Conservation (phyloP, 208 protist species). For the Trypanosoma grayi region DNA sequence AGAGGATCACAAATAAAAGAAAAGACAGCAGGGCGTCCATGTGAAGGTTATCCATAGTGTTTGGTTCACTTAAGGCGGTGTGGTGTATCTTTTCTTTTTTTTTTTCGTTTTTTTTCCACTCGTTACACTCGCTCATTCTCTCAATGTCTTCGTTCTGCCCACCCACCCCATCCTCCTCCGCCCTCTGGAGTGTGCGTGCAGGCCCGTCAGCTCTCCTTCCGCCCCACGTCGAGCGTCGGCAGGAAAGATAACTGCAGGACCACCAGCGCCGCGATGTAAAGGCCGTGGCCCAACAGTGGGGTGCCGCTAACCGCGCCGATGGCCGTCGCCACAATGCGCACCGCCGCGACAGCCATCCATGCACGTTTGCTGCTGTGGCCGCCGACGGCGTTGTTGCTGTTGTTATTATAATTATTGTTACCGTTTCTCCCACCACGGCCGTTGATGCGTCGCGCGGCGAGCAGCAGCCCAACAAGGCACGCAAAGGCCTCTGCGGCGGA, state of each 20-base stretch:
- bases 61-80: too few species aligned
- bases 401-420: too few species aligned
- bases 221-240: not conserved
- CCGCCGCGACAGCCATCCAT: not conserved
- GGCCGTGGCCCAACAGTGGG: not conserved
- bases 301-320: not conserved
- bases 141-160: not conserved
- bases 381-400: slow-evolving; percentile 6
- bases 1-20: not conserved
- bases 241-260: slow-evolving; percentile 3
- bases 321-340: slow-evolving; percentile 3
- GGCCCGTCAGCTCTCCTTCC: slow-evolving; percentile 2
- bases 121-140: not conserved
- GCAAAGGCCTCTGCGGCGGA: slow-evolving; percentile 52
- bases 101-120: too few species aligned
- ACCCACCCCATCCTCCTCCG: not conserved
- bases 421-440: slow-evolving; percentile 5
- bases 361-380: not conserved
- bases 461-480: slow-evolving; percentile 36
- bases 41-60: too few species aligned
- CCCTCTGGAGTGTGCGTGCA: not conserved
- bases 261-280: not conserved
- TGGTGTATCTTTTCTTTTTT: not conserved
- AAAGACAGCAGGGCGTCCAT: not conserved
- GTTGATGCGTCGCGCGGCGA: slow-evolving; percentile 47